A percentile compares a stretch with the other conserved stretches of the same genome.
phyloP scores from a whole-genome alignment of 768 basidiomycete genomes.

The Agaricus blazei region DNA sequence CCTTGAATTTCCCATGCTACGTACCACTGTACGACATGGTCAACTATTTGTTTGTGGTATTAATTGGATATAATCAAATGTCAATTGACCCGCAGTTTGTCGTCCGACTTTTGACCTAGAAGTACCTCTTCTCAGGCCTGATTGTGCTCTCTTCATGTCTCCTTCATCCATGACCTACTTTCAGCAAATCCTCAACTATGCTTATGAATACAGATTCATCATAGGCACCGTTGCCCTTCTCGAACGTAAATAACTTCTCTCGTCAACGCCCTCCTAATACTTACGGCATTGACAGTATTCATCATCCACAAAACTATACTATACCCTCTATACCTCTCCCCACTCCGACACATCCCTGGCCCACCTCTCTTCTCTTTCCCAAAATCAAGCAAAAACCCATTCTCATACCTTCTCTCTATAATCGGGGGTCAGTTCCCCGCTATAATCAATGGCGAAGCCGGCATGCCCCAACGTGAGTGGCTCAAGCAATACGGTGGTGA shows the following conservation, averaged over 20 bases:
- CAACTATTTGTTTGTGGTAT: too few relatives aligned
- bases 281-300: not conserved
- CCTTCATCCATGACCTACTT: not conserved
- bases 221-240: not conserved
- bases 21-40: too few relatives aligned
- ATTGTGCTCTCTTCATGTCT: not conserved
- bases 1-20: too few relatives aligned
- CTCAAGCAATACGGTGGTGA: slow-evolving; percentile 32
- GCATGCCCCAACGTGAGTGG: slow-evolving; percentile 37
- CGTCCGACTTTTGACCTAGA: too few relatives aligned
- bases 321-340: slow-evolving; percentile 5
- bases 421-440: slow-evolving; percentile 29
- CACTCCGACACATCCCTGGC: slow-evolving; percentile 5
- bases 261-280: not conserved
- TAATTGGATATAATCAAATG: too few relatives aligned
- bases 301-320: slow-evolving; percentile 1
- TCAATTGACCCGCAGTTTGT: too few relatives aligned
- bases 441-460: slow-evolving; percentile 33
- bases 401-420: not conserved
- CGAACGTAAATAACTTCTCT: not conserved
- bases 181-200: not conserved
- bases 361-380: not conserved
- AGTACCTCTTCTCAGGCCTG: too few relatives aligned
- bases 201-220: not conserved
- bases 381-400: not conserved